Evolutionary conservation across 495 filamentous ascomycete genomes (phyloP).

Genomic region (Tetracladium setigerum): DNA sequence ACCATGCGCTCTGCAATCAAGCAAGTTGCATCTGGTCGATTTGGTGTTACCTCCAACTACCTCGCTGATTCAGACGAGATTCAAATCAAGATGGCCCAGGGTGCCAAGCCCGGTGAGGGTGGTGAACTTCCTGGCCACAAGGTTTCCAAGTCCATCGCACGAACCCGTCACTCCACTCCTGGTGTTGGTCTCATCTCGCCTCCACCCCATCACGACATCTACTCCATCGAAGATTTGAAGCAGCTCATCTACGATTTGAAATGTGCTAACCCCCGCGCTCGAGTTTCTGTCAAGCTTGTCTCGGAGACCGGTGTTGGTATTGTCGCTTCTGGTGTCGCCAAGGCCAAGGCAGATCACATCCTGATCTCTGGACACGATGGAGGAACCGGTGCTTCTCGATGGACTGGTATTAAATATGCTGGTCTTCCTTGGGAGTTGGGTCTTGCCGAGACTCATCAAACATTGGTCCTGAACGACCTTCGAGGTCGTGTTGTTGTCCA

Average conservation of each 20-base stretch:
- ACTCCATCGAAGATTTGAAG: conserved; percentile 98
- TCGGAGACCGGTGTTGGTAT: conserved; percentile 98
- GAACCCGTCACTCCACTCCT: conserved; percentile 95
- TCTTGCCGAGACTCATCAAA: conserved; percentile 97
- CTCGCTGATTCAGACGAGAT: conserved; percentile 97
- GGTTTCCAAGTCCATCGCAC: conserved; percentile 92
- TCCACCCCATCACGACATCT: conserved; percentile 98
- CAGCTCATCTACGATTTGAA: conserved; percentile 99
- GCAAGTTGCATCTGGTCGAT: conserved; percentile 95
- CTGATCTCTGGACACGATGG: conserved; percentile 97
- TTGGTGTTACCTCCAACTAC: conserved; percentile 97
- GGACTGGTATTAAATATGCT: conserved; percentile 99
- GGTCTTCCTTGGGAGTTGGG: conserved; percentile 97
- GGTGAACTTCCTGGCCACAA: conserved; percentile 98
- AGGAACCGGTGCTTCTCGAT: conserved; percentile 94
- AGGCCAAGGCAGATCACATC: conserved; percentile 97
- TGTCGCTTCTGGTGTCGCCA: conserved; percentile 96
- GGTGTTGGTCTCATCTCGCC: conserved; percentile 98
- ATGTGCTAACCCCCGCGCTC: conserved; percentile 89
- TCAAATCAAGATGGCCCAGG: conserved; percentile 99
- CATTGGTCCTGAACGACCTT: conserved; percentile 94
- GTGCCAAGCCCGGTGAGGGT: conserved; percentile 97
- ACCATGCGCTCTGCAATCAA: conserved; percentile 99
- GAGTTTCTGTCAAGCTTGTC: conserved; percentile 97
- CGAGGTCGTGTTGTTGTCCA: conserved; percentile 95